These are phyloP conservation scores for Basipetospora chlamydospora DNA, from an alignment of 2,329 filamentous ascomycete species.

Conservation along the genomic window DNA sequence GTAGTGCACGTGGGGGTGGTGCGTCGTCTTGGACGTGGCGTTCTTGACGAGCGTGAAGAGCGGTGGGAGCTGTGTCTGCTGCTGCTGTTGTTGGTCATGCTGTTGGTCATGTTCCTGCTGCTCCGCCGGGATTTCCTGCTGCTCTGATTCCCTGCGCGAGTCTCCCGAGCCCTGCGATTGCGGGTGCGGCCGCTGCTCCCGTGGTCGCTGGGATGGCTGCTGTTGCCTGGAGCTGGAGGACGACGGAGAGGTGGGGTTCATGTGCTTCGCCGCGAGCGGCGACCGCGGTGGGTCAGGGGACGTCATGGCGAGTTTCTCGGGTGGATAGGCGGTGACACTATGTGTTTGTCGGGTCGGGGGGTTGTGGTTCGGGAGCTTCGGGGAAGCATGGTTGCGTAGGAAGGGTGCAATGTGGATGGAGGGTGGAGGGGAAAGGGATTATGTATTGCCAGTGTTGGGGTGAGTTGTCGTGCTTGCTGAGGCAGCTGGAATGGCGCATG, in stretches of 20 bases:
- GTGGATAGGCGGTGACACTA: background rate
- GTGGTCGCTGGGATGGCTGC: too few relatives aligned
- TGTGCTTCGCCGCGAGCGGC: background rate
- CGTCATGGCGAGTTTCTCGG: slow-evolving; percentile 4
- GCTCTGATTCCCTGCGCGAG: too few relatives aligned
- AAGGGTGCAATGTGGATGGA: slow-evolving; percentile 2
- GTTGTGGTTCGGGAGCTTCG: too few relatives aligned
- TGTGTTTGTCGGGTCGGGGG: background rate
- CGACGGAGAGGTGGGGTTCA: too few relatives aligned
- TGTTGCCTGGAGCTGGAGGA: slow-evolving; percentile 2
- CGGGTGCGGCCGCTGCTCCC: too few relatives aligned
- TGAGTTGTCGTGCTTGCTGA: too few relatives aligned
- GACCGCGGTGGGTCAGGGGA: background rate
- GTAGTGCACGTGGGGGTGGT: slow-evolving; percentile 82
- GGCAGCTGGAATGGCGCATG: too few relatives aligned
- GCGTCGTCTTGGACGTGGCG: slow-evolving; percentile 52
- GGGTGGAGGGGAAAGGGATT: background rate
- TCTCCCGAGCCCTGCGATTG: too few relatives aligned
- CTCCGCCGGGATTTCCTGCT: too few relatives aligned
- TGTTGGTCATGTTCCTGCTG: background rate
- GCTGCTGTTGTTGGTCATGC: background rate
- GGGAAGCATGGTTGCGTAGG: slow-evolving; percentile 2
- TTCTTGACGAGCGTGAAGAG: slow-evolving; percentile 82
- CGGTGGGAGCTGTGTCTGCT: slow-evolving; percentile 23
- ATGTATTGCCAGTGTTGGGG: too few relatives aligned